A percentile compares a stretch with the other conserved stretches of the same genome.
Evolutionary conservation across 2,329 filamentous ascomycete genomes (phyloP).

Genomic region (Epichloe uncinata): DNA sequence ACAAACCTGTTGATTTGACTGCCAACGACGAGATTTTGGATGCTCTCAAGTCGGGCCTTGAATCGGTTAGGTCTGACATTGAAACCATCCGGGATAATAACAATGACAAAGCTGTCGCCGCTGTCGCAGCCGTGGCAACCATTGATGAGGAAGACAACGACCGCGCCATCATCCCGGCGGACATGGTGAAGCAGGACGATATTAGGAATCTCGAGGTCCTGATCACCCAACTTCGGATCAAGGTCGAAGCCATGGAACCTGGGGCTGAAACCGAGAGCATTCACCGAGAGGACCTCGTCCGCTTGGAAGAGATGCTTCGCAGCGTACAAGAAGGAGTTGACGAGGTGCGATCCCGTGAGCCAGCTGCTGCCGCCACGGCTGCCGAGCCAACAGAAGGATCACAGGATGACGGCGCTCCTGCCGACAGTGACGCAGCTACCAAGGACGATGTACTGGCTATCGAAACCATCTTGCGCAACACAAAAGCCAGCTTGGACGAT

Average conservation of each 20-base stretch:
- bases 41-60: constrained; percentile 70
- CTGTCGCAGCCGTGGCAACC: constrained; percentile 41
- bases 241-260: constrained; percentile 50
- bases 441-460: constrained; percentile 82
- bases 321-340: constrained; percentile 36
- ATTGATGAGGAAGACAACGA: constrained; percentile 13
- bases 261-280: constrained; percentile 21
- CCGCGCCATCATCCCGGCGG: constrained; percentile 23
- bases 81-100: constrained; percentile 54
- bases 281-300: constrained; percentile 40
- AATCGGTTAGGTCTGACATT: constrained; percentile 63
- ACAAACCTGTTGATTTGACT: constrained; percentile 71
- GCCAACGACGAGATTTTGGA: constrained; percentile 84
- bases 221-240: constrained; percentile 68
- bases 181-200: constrained; percentile 52
- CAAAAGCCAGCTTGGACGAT: constrained; percentile 78
- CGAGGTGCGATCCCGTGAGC: constrained; percentile 25
- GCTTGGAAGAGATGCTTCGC: constrained; percentile 38
- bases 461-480: constrained; percentile 79
- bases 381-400: constrained; percentile 9
- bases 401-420: constrained; percentile 9
- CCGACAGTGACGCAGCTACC: constrained; percentile 25
- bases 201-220: constrained; percentile 77
- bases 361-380: constrained; percentile 5
- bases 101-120: constrained; percentile 38